These are phyloP conservation scores for Dicorynia guianensis DNA, from an alignment of 306 rosid species.

Conservation along the genomic window DNA sequence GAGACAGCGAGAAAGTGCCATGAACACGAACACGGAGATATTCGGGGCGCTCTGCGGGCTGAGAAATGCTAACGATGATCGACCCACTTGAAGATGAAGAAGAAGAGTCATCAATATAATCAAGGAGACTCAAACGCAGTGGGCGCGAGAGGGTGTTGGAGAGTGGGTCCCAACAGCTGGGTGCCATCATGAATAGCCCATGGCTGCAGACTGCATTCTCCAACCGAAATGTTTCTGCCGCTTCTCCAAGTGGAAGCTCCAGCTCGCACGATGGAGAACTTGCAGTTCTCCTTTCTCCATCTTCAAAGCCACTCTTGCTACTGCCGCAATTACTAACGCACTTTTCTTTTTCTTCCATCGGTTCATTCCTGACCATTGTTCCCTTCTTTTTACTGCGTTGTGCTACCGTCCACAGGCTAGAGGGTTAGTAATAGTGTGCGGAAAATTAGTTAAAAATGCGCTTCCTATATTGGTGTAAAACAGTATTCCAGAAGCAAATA, in stretches of 20 bases:
- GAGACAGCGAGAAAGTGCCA: constrained; percentile 31
- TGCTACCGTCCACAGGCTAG: no score
- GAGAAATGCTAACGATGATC: constrained; percentile 44
- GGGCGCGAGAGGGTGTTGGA: constrained; percentile 59
- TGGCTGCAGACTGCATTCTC: constrained; percentile 59
- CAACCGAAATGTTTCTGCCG: constrained; percentile 38
- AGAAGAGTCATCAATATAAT: background rate
- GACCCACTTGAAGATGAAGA: constrained; percentile 6
- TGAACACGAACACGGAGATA: constrained; percentile 42
- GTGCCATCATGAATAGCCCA: constrained; percentile 69
- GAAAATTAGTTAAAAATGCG: no score
- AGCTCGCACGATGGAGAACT: constrained; percentile 8
- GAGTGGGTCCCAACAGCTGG: constrained; percentile 58
- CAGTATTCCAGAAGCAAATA: no score
- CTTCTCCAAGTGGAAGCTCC: constrained; percentile 43
- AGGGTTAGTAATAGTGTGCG: no score
- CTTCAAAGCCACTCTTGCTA: background rate
- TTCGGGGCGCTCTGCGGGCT: background rate
- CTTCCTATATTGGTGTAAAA: no score
- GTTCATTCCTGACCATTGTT: background rate
- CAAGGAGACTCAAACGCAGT: constrained; percentile 28
- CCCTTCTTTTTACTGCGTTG: background rate
- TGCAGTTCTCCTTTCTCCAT: background rate
- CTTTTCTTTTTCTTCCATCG: background rate
- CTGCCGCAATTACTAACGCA: no score